phyloP scores from a whole-genome alignment of 192 early-diverging fungal genomes.

The Gonapodya prolifera region DNA sequence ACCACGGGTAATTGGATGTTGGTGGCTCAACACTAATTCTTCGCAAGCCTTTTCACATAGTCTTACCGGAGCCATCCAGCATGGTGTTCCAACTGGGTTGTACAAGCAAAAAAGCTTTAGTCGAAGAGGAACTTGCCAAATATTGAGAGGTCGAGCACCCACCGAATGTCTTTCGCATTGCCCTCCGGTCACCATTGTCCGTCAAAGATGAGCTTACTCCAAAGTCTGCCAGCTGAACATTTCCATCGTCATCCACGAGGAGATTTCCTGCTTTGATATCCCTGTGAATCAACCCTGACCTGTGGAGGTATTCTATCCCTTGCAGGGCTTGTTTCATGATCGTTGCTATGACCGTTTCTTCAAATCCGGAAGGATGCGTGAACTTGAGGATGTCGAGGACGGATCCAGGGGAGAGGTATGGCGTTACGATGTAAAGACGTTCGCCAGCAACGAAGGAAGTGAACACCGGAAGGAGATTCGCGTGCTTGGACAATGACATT shows the following conservation, averaged over 20 bases:
- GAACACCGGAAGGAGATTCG: conserved; percentile 69
- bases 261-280: conserved; percentile 64
- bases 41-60: too few relatives aligned
- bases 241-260: conserved; percentile 50
- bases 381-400: conserved; percentile 84
- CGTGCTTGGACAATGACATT: conserved; percentile 78
- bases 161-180: conserved; percentile 51
- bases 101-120: not conserved
- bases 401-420: conserved; percentile 61
- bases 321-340: conserved; percentile 66
- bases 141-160: not conserved
- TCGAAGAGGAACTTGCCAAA: not conserved
- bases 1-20: too few relatives aligned
- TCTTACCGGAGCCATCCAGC: conserved; percentile 4
- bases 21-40: too few relatives aligned
- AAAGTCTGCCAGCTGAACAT: conserved; percentile 52
- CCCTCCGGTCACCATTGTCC: conserved; percentile 46
- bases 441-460: conserved; percentile 71
- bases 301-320: conserved; percentile 51
- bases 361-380: conserved; percentile 68
- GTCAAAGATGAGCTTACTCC: conserved; percentile 54
- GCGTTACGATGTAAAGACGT: conserved; percentile 75
- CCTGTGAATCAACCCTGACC: conserved; percentile 54
- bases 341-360: conserved; percentile 62
- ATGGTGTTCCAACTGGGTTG: conserved; percentile 40